Conservation (phyloP, 1,284 basidiomycete species). For the Athelia sp. region DNA sequence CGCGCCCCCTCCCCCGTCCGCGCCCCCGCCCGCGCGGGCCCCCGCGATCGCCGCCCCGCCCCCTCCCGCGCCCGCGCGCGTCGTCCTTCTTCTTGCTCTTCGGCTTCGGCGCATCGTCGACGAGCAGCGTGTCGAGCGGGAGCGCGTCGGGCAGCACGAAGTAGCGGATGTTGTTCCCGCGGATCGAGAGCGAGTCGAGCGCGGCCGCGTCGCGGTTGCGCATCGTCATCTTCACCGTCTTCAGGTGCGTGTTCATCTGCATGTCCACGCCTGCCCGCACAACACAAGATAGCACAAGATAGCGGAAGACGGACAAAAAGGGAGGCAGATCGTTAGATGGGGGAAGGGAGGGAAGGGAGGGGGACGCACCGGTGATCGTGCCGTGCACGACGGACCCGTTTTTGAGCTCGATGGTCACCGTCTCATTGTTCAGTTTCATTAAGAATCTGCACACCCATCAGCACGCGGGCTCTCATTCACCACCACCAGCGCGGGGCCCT, state of each 20-base stretch:
- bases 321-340: slow-evolving; percentile 2
- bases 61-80: slow-evolving; percentile 58
- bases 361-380: slow-evolving; percentile 85
- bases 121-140: slow-evolving; percentile 92
- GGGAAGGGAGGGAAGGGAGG: slow-evolving; percentile 2
- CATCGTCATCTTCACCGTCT: slow-evolving; percentile 94
- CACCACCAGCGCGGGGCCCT: too few species aligned
- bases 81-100: slow-evolving; percentile 85
- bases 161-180: slow-evolving; percentile 92
- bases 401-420: slow-evolving; percentile 97
- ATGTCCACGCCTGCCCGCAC: slow-evolving; percentile 77
- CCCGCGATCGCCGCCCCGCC: slow-evolving; percentile 36
- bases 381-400: slow-evolving; percentile 95
- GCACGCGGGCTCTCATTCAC: slow-evolving; percentile 1
- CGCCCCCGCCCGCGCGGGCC: slow-evolving; percentile 36
- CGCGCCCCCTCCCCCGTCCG: slow-evolving; percentile 47
- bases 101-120: slow-evolving; percentile 97
- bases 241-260: slow-evolving; percentile 97
- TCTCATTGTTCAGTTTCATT: slow-evolving; percentile 99
- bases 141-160: slow-evolving; percentile 95
- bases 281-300: too few species aligned
- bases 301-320: too few species aligned
- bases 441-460: slow-evolving; percentile 63
- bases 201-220: slow-evolving; percentile 81
- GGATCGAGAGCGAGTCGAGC: slow-evolving; percentile 85